These are phyloP conservation scores for Lepidium didymum DNA, from an alignment of 345 rosid genomes.

Conservation along the genomic window DNA sequence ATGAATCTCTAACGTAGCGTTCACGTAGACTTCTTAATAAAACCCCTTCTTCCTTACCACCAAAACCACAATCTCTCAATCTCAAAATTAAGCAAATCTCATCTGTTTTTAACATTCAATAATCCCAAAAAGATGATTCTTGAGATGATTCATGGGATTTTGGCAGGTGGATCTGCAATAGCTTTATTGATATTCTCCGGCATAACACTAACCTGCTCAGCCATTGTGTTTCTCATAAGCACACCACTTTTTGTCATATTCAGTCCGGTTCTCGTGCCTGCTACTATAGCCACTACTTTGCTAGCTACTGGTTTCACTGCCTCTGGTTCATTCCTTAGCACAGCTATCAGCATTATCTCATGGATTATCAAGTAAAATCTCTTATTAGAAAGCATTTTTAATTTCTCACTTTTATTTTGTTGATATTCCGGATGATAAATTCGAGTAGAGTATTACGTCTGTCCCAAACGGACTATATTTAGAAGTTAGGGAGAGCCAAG, in stretches of 20 bases:
- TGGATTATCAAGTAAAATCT: constrained; percentile 51
- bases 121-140: constrained; percentile 9
- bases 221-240: constrained; percentile 48
- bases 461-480: too few relatives aligned
- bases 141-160: neutral
- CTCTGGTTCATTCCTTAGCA: constrained; percentile 51
- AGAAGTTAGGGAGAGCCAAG: too few relatives aligned
- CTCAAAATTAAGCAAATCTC: neutral
- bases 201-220: constrained; percentile 48
- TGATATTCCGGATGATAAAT: too few relatives aligned
- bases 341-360: constrained; percentile 43
- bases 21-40: constrained; percentile 21
- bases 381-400: neutral
- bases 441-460: too few relatives aligned
- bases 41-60: neutral
- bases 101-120: neutral
- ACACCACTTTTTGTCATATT: constrained; percentile 64
- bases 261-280: constrained; percentile 83
- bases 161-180: constrained; percentile 46
- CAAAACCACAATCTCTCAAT: neutral
- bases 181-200: constrained; percentile 55
- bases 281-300: constrained; percentile 41
- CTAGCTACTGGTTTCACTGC: constrained; percentile 53
- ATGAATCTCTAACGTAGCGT: constrained; percentile 14
- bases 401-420: neutral